These are phyloP conservation scores for Rhizopogon vulgaris DNA, from an alignment of 768 basidiomycete species.

Conservation along the genomic window DNA sequence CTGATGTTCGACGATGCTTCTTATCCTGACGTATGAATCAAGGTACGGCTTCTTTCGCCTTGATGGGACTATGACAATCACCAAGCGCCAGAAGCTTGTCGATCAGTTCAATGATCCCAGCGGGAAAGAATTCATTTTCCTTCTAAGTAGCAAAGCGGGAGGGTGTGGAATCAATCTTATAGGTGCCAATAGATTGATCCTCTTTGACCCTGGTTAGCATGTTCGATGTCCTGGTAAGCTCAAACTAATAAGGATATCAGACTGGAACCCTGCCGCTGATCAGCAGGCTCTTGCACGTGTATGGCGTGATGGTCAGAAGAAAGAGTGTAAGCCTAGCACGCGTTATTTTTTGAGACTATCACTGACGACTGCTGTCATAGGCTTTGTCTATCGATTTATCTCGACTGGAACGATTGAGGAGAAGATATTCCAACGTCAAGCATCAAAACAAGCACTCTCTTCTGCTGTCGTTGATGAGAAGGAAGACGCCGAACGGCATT, in stretches of 20 bases:
- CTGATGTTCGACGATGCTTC: not conserved
- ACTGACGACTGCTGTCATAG: slow-evolving; percentile 30
- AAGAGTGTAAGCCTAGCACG: slow-evolving; percentile 70
- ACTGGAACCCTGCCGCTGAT: slow-evolving; percentile 98
- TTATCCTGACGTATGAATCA: slow-evolving; percentile 22
- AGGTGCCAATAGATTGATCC: slow-evolving; percentile 90
- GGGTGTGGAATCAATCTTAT: slow-evolving; percentile 97
- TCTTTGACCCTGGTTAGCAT: slow-evolving; percentile 83
- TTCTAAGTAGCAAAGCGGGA: slow-evolving; percentile 92
- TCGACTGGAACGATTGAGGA: slow-evolving; percentile 97
- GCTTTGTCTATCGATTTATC: slow-evolving; percentile 98
- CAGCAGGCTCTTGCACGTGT: slow-evolving; percentile 98
- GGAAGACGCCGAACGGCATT: slow-evolving; percentile 92
- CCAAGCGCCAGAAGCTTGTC: slow-evolving; percentile 90
- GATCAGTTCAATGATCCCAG: slow-evolving; percentile 94
- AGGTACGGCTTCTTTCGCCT: slow-evolving; percentile 85
- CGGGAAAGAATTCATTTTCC: slow-evolving; percentile 90
- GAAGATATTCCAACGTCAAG: slow-evolving; percentile 98
- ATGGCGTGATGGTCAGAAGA: slow-evolving; percentile 99
- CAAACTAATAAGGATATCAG: slow-evolving; percentile 30
- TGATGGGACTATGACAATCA: slow-evolving; percentile 92
- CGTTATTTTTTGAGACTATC: not conserved
- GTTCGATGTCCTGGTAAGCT: not conserved
- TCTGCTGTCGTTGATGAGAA: slow-evolving; percentile 98
- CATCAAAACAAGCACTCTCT: slow-evolving; percentile 91